Evolutionary conservation across 2,329 filamentous ascomycete species (phyloP).

Genomic region (Penicillium sp.): DNA sequence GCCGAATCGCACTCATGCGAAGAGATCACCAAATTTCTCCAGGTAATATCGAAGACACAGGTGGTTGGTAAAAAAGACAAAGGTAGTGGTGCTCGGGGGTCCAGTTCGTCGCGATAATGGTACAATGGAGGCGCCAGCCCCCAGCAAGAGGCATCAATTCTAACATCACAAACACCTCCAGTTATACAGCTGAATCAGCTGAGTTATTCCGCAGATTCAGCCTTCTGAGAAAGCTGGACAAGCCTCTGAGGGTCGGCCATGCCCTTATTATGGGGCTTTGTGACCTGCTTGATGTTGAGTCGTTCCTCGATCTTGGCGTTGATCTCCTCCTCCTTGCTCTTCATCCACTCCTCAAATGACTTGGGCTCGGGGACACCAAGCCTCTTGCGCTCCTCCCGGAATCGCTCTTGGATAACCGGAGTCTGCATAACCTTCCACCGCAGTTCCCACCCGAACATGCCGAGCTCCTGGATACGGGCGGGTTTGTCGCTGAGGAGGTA

Average conservation of each 20-base stretch:
- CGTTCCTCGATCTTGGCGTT: conserved; percentile 39
- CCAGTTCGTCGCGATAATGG: conserved; percentile 19
- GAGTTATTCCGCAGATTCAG: background rate
- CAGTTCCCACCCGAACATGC: conserved; percentile 85
- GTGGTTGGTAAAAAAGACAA: conserved; percentile 12
- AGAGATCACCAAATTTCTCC: background rate
- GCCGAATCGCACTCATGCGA: conserved; percentile 11
- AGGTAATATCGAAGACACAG: background rate
- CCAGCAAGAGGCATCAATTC: background rate
- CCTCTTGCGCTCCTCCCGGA: conserved; percentile 63
- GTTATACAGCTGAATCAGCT: background rate
- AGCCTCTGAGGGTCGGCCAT: conserved; percentile 15
- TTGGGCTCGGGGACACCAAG: conserved; percentile 63
- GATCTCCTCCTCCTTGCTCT: conserved; percentile 42
- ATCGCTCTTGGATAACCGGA: conserved; percentile 62
- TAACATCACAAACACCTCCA: background rate
- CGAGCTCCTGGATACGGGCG: conserved; percentile 78
- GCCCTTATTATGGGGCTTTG: conserved; percentile 34
- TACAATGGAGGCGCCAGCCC: conserved; percentile 13
- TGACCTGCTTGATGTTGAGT: conserved; percentile 34
- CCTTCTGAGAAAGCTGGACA: background rate
- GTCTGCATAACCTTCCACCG: conserved; percentile 89
- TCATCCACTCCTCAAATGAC: conserved; percentile 44
- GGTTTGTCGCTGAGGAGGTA: conserved; percentile 83
- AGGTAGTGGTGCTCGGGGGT: conserved; percentile 6